Percentiles rank a stretch among this genome's conserved stretches.
phyloP scores from a whole-genome alignment of 2,329 filamentous ascomycete species.

The Sporothrix schenckii region DNA sequence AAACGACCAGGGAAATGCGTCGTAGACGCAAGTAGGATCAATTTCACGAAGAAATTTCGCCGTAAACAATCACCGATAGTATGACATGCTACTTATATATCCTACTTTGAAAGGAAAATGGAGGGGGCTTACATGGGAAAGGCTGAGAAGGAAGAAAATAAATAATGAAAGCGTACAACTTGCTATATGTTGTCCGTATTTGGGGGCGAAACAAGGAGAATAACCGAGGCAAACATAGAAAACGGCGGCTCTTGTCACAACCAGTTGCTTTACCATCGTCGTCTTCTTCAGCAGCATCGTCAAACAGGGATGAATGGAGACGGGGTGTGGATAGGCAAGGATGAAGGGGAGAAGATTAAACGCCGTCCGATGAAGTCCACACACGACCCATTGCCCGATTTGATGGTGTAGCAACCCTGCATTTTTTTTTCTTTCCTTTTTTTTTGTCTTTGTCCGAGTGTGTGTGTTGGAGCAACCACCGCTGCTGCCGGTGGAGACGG shows the following conservation, averaged over 20 bases:
- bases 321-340: conserved; percentile 11
- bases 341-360: background rate
- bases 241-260: no score
- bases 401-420: conserved; percentile 3
- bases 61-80: background rate
- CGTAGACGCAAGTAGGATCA: no score
- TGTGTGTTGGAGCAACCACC: background rate
- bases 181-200: no score
- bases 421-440: background rate
- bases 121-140: conserved; percentile 16
- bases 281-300: no score
- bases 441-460: no score
- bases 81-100: background rate
- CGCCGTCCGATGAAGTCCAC: conserved; percentile 15
- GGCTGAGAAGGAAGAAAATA: background rate
- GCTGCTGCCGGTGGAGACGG: background rate
- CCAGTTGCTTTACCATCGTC: no score
- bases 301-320: conserved; percentile 1
- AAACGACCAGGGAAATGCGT: no score
- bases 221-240: background rate
- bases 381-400: conserved; percentile 28
- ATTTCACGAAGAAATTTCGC: background rate
- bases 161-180: background rate
- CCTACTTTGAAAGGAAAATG: background rate
- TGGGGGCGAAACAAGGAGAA: background rate